Evolutionary conservation across 441 rosid genomes (phyloP).

Genomic region (Macaranga tanarius): DNA sequence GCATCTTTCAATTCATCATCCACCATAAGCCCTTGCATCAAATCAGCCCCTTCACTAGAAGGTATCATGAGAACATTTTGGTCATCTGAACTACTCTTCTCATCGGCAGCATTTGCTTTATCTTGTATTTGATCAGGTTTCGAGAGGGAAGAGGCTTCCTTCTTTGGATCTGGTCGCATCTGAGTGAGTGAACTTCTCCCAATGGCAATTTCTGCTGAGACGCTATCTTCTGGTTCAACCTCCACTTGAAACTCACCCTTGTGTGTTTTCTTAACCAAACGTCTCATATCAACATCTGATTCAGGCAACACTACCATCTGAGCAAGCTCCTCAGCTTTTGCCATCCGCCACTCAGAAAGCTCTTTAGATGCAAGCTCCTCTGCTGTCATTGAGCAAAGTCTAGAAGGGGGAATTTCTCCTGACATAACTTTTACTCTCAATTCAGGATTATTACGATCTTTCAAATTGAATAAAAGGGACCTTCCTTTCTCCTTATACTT

Average conservation of each 20-base stretch:
- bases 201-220: slow-evolving; percentile 59
- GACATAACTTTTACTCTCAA: slow-evolving; percentile 73
- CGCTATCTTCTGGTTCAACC: slow-evolving; percentile 56
- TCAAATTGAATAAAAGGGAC: slow-evolving; percentile 81
- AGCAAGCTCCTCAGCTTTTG: slow-evolving; percentile 91
- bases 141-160: slow-evolving; percentile 18
- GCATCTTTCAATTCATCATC: slow-evolving; percentile 80
- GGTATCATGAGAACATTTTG: slow-evolving; percentile 51
- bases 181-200: slow-evolving; percentile 39
- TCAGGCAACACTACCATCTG: slow-evolving; percentile 89
- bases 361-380: slow-evolving; percentile 96
- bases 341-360: slow-evolving; percentile 90
- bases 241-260: slow-evolving; percentile 95
- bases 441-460: slow-evolving; percentile 86
- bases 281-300: slow-evolving; percentile 64
- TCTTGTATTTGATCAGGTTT: slow-evolving; percentile 37
- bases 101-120: slow-evolving; percentile 28
- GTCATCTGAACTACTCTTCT: slow-evolving; percentile 35
- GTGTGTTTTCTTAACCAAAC: slow-evolving; percentile 86
- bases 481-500: slow-evolving; percentile 92
- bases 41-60: slow-evolving; percentile 50
- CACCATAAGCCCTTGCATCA: slow-evolving; percentile 57
- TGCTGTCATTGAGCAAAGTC: slow-evolving; percentile 81
- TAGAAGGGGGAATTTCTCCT: slow-evolving; percentile 64
- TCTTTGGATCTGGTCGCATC: slow-evolving; percentile 32